Percentiles rank a stretch among this genome's conserved stretches.
These are phyloP conservation scores for Solanum hybrid DNA, from an alignment of 305 asterid genomes.

Conservation along the genomic window DNA sequence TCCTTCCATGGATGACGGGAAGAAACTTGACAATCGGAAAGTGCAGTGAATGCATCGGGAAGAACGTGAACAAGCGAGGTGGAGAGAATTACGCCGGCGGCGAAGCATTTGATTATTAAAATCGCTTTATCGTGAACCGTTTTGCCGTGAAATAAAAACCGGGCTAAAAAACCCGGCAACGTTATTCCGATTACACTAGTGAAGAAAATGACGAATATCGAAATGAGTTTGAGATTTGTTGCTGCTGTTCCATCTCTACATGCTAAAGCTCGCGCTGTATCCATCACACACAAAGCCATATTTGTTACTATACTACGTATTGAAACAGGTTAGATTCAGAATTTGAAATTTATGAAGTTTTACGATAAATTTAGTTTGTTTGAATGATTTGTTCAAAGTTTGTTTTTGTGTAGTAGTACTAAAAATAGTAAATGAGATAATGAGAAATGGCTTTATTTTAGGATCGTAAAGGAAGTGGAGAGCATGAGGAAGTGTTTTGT, in stretches of 20 bases:
- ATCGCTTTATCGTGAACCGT: conserved; percentile 31
- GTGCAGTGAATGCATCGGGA: conserved; percentile 32
- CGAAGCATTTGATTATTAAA: conserved; percentile 31
- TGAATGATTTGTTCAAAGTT: not conserved
- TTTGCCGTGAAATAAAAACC: conserved; percentile 23
- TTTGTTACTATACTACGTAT: not conserved
- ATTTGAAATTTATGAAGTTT: not conserved
- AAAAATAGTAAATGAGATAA: not conserved
- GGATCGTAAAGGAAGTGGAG: not conserved
- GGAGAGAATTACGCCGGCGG: conserved; percentile 34
- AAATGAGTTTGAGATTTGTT: conserved; percentile 17
- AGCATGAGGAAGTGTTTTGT: not conserved
- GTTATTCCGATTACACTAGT: conserved; percentile 27
- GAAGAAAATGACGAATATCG: conserved; percentile 21
- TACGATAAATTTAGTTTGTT: not conserved
- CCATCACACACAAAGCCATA: conserved; percentile 23
- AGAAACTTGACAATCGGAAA: conserved; percentile 31
- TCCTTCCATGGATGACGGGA: conserved; percentile 38
- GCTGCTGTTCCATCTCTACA: conserved; percentile 32
- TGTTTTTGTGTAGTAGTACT: not conserved
- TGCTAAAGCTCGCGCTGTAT: conserved; percentile 12
- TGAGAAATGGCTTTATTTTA: not conserved
- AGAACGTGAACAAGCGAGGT: conserved; percentile 34
- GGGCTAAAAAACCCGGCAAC: conserved; percentile 23
- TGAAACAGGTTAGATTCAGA: not conserved